A percentile compares a stretch with the other conserved stretches of the same genome.
Conservation (phyloP, 306 rosid genomes). For the Chamaecrista fasciculata region DNA sequence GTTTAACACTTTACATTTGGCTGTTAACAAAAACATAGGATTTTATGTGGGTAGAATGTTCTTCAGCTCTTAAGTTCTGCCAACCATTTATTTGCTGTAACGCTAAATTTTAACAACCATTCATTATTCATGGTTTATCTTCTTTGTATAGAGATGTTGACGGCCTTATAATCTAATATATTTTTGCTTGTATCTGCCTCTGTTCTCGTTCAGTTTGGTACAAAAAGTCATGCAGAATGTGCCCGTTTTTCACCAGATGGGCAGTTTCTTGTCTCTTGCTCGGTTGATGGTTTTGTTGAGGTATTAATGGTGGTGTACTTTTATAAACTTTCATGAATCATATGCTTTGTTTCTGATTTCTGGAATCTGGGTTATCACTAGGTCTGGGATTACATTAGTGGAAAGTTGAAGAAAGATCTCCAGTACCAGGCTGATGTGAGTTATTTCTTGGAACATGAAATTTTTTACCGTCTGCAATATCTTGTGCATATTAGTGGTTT, state of each 20-base stretch:
- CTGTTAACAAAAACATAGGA: background rate
- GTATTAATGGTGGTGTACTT: slow-evolving; percentile 40
- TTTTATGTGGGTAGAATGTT: background rate
- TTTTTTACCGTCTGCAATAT: background rate
- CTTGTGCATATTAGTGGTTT: background rate
- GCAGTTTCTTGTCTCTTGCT: slow-evolving; percentile 92
- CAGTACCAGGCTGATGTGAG: slow-evolving; percentile 99
- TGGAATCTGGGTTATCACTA: slow-evolving; percentile 32
- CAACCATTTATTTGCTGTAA: background rate
- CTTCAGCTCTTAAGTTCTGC: background rate
- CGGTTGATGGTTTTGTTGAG: slow-evolving; percentile 98
- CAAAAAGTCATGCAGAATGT: slow-evolving; percentile 95
- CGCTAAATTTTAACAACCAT: background rate
- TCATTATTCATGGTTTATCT: background rate
- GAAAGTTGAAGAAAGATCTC: slow-evolving; percentile 97
- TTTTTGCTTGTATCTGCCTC: slow-evolving; percentile 21
- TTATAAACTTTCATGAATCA: background rate
- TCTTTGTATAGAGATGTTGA: background rate
- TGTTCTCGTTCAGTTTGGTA: slow-evolving; percentile 67
- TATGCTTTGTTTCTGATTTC: slow-evolving; percentile 30
- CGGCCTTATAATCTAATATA: slow-evolving; percentile 10
- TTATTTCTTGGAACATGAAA: slow-evolving; percentile 6
- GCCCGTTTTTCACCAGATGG: slow-evolving; percentile 98
- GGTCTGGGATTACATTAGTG: slow-evolving; percentile 98
- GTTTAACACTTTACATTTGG: background rate